Base-by-base conservation (phyloP, 1,284 basidiomycete genomes). In the Boletus nobilissimus region DNA sequence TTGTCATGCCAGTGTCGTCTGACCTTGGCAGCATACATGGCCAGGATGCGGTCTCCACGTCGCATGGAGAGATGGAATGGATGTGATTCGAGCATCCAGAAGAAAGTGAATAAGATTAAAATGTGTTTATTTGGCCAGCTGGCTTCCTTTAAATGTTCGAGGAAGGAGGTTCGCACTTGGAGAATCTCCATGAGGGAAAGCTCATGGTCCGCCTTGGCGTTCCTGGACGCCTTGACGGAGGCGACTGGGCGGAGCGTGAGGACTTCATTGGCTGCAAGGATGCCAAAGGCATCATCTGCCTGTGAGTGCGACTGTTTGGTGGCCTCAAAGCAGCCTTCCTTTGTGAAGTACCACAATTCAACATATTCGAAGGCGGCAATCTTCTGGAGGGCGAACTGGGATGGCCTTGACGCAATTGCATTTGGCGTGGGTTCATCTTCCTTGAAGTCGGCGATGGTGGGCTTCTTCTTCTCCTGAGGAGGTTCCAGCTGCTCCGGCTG, bases 331-430 rank as follows among this genome's bases (percentile, higher is more conserved):
- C 60, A 57, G 1, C 67, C 67, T 4, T 54, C 62, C 10, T 26
- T 19, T 2, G 39, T 70, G 73, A 74, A 77, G 32, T 77, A 77
- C 46, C 69, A 77, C 2, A 77, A 32, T 6, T 77, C 65, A 0
- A 74, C 67, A 14, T 63, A 77, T 22, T 77, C 64, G 5, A 66
- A 70, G 9, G 22, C 19, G 0, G 13, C 22, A 0, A 77, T 32
- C 19, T 74, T 77, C 2, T 74, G 63, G 1, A 74, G 18, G 24
- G 64, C 34, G 9, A 67, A 65, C 29, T 65, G 63, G 26, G 63
- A 65, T 26, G 62, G 62, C 22, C 60, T 38, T 3, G 22, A 8
- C 11, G 13, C 3, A 29, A 63, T 63, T 3, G 11, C 36, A 8
- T 13, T 63, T 3, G 62, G 62, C 13, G 36, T 3, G 62, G 62